A percentile compares a stretch with the other conserved stretches of the same genome.
Evolutionary conservation across 148 eudicot genomes (phyloP).

Genomic region (Amaranthus palmeri): DNA sequence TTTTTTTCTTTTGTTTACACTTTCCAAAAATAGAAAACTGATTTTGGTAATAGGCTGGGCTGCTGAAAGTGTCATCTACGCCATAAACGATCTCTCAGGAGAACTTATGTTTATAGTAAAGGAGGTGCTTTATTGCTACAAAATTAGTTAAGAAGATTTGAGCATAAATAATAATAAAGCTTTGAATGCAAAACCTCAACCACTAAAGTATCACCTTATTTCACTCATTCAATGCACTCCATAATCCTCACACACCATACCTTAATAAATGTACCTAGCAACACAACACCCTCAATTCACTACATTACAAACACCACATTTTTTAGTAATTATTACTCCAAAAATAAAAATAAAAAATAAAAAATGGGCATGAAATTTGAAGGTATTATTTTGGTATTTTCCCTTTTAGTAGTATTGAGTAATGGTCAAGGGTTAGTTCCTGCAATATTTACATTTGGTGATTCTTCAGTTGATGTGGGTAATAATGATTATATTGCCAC

Average conservation of each 20-base stretch:
- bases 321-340: neutral
- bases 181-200: constrained; percentile 23
- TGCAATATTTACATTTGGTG: constrained; percentile 82
- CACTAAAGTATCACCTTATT: constrained; percentile 14
- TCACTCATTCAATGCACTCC: constrained; percentile 19
- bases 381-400: constrained; percentile 8
- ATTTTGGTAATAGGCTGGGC: too few species aligned
- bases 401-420: constrained; percentile 13
- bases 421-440: constrained; percentile 66
- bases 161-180: constrained; percentile 7
- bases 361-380: constrained; percentile 25
- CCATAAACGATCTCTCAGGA: too few species aligned
- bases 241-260: neutral
- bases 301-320: neutral
- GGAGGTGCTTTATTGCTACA: constrained; percentile 14
- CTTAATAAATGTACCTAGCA: constrained; percentile 11
- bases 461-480: constrained; percentile 83
- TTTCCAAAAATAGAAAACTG: too few species aligned
- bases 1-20: too few species aligned
- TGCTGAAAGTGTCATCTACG: too few species aligned
- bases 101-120: neutral
- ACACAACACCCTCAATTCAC: too few species aligned
- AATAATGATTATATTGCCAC: constrained; percentile 81
- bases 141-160: constrained; percentile 10
- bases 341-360: neutral